Evolutionary conservation across 257 asterid genomes (phyloP).

Genomic region (Scutellaria galericulata): DNA sequence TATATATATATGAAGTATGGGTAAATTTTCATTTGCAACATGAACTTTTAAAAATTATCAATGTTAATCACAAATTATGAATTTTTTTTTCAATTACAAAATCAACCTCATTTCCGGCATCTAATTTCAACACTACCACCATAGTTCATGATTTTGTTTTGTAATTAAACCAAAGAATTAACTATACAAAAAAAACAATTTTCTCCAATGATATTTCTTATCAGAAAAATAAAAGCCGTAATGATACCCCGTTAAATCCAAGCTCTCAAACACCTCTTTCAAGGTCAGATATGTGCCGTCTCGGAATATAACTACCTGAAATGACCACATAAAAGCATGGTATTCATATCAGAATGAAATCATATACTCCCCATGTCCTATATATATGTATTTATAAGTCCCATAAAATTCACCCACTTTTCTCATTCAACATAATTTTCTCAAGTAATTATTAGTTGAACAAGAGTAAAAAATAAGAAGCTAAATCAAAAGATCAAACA

Average conservation of each 20-base stretch:
- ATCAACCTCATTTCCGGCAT: no score
- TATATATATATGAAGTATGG: no score
- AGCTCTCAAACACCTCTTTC: conserved; percentile 94
- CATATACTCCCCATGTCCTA: no score
- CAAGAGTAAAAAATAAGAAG: neutral
- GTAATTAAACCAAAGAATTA: conserved; percentile 18
- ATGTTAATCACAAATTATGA: no score
- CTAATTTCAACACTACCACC: no score
- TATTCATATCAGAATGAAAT: conserved; percentile 21
- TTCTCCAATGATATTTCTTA: neutral
- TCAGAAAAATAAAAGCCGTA: conserved; percentile 15
- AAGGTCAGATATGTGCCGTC: conserved; percentile 92
- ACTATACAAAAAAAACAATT: conserved; percentile 13
- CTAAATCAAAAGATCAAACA: conserved; percentile 23
- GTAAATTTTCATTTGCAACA: no score
- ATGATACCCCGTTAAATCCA: conserved; percentile 89
- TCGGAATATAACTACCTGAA: conserved; percentile 90
- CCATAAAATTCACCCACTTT: conserved; percentile 4
- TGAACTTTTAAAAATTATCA: no score
- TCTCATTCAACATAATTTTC: neutral
- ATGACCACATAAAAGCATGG: conserved; percentile 24
- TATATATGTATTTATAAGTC: no score
- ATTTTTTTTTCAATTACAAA: no score
- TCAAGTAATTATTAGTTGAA: neutral
- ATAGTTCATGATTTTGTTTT: no score